A percentile compares a stretch with the other conserved stretches of the same genome.
Conservation (phyloP, 2,329 filamentous ascomycete species). For the Lecanosticta acicola region DNA sequence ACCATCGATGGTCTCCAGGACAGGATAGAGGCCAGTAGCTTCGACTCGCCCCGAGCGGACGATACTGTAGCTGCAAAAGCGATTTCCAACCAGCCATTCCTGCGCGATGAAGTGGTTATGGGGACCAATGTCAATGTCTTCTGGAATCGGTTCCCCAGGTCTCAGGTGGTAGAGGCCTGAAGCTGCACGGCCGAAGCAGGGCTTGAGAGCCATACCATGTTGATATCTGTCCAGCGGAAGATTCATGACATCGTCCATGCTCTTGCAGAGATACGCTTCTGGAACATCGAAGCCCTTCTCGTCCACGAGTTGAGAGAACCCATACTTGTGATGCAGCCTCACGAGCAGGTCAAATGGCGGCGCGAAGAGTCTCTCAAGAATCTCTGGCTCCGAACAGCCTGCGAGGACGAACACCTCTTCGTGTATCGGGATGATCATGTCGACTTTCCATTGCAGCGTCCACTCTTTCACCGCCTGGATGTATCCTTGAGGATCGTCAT, state of each 20-base stretch:
- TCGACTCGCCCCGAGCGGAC: constrained; percentile 23
- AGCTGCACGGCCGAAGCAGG: constrained; percentile 28
- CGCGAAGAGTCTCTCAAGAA: constrained; percentile 26
- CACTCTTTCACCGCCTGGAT: constrained; percentile 15
- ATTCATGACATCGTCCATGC: constrained; percentile 15
- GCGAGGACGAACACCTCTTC: constrained; percentile 32
- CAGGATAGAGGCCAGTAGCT: constrained; percentile 29
- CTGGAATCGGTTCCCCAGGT: constrained; percentile 10
- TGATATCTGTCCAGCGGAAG: constrained; percentile 18
- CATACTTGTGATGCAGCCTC: constrained; percentile 31
- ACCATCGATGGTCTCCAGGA: constrained; percentile 30
- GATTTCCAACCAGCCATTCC: constrained; percentile 29
- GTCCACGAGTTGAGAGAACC: constrained; percentile 24
- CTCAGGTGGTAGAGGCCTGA: constrained; percentile 13
- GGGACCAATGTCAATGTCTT: constrained; percentile 13
- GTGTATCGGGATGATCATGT: constrained; percentile 28
- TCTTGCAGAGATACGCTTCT: constrained; percentile 24
- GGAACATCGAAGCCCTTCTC: constrained; percentile 25
- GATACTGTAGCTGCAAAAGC: constrained; percentile 30
- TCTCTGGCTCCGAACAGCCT: constrained; percentile 21
- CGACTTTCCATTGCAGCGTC: constrained; percentile 14
- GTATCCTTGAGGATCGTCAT: constrained; percentile 14
- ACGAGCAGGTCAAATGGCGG: constrained; percentile 25
- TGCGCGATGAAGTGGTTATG: constrained; percentile 26
- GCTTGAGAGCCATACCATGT: constrained; percentile 28